A percentile compares a stretch with the other conserved stretches of the same genome.
Conservation (phyloP, 495 filamentous ascomycete genomes). For the Talaromyces ruber region DNA sequence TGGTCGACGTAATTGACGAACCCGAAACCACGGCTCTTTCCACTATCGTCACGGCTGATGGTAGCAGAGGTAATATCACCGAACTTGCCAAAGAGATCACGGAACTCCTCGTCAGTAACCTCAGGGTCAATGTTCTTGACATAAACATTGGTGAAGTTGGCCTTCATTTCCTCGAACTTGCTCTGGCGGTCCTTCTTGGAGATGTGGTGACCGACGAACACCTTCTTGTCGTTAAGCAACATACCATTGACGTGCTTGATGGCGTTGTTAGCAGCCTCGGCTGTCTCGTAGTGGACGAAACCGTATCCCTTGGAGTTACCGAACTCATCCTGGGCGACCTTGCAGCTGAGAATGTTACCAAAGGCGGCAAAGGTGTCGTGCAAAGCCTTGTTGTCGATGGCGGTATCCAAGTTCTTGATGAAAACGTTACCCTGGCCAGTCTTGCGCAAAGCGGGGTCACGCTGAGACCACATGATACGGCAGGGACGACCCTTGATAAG, state of each 20-base stretch:
- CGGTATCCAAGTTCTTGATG: constrained; percentile 98
- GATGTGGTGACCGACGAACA: constrained; percentile 98
- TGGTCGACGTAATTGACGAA: constrained; percentile 97
- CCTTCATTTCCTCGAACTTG: constrained; percentile 99
- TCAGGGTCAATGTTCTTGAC: constrained; percentile 96
- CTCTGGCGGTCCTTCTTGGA: constrained; percentile 99
- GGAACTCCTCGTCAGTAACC: constrained; percentile 89
- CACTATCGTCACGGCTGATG: constrained; percentile 77
- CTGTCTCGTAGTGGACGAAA: constrained; percentile 99
- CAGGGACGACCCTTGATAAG: constrained; percentile 97
- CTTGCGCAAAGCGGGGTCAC: constrained; percentile 97
- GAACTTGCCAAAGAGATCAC: constrained; percentile 79
- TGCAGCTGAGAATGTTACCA: constrained; percentile 98
- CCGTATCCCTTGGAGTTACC: constrained; percentile 97
- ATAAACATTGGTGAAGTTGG: constrained; percentile 99
- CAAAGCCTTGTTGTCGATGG: constrained; percentile 99
- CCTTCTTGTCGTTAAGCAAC: constrained; percentile 99
- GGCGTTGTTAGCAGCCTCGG: constrained; percentile 89
- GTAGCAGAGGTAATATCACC: constrained; percentile 95
- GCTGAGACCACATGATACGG: constrained; percentile 99
- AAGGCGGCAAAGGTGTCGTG: constrained; percentile 99
- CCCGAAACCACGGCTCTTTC: constrained; percentile 94
- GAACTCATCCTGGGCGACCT: constrained; percentile 96
- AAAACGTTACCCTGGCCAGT: constrained; percentile 99
- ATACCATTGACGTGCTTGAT: constrained; percentile 99